Conservation (phyloP, 768 basidiomycete genomes). For the Sarcodon sp. region DNA sequence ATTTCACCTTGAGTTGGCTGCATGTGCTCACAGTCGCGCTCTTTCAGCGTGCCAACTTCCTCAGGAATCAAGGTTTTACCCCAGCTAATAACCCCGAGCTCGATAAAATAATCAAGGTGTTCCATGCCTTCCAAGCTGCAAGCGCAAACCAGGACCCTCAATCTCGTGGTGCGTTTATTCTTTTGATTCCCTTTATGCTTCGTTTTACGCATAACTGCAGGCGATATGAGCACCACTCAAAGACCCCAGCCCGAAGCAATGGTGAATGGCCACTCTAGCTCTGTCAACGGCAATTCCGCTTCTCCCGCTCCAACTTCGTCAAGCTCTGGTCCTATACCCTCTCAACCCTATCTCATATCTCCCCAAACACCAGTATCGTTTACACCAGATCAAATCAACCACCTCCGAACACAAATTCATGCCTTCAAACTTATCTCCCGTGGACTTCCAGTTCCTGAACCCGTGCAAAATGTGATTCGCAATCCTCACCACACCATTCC, state of each 20-base stretch:
- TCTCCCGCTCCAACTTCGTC: too few relatives aligned
- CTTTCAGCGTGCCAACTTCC: conserved; percentile 27
- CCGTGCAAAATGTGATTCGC: conserved; percentile 57
- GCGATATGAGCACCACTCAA: too few relatives aligned
- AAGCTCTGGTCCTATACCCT: conserved; percentile 32
- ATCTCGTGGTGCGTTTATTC: neutral
- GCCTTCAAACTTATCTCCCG: conserved; percentile 66
- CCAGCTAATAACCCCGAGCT: conserved; percentile 32
- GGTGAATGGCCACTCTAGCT: neutral
- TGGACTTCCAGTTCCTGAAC: conserved; percentile 54
- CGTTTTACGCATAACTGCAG: too few relatives aligned
- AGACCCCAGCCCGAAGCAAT: conserved; percentile 2
- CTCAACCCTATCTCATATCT: conserved; percentile 35
- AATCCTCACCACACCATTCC: conserved; percentile 46
- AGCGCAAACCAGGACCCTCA: neutral
- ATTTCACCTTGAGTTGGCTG: neutral
- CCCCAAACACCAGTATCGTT: conserved; percentile 71
- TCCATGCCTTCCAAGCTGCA: conserved; percentile 21
- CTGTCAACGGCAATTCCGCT: conserved; percentile 13
- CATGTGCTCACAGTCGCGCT: neutral
- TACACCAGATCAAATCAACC: conserved; percentile 58
- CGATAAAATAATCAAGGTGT: conserved; percentile 23
- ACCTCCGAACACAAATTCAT: conserved; percentile 72
- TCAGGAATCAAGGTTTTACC: conserved; percentile 30
- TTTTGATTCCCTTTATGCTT: too few relatives aligned